Evolutionary conservation across 2,329 filamentous ascomycete species (phyloP).

Genomic region (Fusarium dimerum): DNA sequence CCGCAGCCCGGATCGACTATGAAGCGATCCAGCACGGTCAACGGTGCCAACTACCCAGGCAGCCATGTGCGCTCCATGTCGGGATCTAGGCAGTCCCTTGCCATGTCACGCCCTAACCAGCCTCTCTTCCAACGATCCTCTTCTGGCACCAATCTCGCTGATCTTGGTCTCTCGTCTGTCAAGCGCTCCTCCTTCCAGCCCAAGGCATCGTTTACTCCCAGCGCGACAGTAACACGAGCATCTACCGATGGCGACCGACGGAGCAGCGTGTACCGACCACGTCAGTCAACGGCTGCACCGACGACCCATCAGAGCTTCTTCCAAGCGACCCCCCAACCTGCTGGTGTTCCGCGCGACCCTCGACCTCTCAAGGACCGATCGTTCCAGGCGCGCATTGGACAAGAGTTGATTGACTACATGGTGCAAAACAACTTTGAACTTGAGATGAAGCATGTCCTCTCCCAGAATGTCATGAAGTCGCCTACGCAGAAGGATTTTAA

Average conservation of each 20-base stretch:
- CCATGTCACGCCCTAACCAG: slow-evolving; percentile 79
- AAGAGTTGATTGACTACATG: slow-evolving; percentile 89
- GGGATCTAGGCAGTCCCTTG: slow-evolving; percentile 81
- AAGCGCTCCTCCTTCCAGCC: slow-evolving; percentile 80
- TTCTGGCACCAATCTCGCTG: slow-evolving; percentile 77
- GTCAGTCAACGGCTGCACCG: slow-evolving; percentile 69
- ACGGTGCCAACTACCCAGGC: slow-evolving; percentile 62
- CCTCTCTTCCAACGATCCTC: slow-evolving; percentile 85
- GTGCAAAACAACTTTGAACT: slow-evolving; percentile 94
- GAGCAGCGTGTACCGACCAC: slow-evolving; percentile 78
- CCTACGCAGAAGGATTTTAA: slow-evolving; percentile 99
- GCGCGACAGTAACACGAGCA: slow-evolving; percentile 35
- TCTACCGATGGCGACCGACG: slow-evolving; percentile 59
- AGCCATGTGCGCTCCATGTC: slow-evolving; percentile 82
- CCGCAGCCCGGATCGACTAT: slow-evolving; percentile 91
- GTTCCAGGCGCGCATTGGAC: slow-evolving; percentile 80
- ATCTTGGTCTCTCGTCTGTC: slow-evolving; percentile 79
- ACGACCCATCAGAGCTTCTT: slow-evolving; percentile 90
- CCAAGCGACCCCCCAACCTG: slow-evolving; percentile 77
- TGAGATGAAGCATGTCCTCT: slow-evolving; percentile 94
- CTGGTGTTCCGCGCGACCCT: slow-evolving; percentile 83
- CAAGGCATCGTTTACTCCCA: slow-evolving; percentile 68
- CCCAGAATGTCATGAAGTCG: slow-evolving; percentile 85
- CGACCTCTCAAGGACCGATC: slow-evolving; percentile 79
- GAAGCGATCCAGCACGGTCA: slow-evolving; percentile 85